phyloP scores from a whole-genome alignment of 1,284 basidiomycete species.

The Ceratobasidium sp. region DNA sequence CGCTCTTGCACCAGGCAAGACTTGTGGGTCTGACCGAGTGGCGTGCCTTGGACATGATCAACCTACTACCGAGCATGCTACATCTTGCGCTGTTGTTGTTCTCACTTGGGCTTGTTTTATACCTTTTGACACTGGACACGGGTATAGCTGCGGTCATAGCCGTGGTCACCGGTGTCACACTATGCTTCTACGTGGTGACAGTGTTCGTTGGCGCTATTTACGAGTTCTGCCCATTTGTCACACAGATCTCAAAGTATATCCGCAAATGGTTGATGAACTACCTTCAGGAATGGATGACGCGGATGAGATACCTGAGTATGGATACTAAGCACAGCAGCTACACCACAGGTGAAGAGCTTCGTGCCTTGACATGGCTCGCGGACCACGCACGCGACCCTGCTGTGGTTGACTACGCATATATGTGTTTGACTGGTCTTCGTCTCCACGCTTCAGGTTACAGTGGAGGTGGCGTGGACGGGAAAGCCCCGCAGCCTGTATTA shows the following conservation, averaged over 20 bases:
- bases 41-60: background rate
- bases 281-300: too few species aligned
- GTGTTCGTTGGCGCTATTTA: background rate
- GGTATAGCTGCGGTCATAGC: conserved; percentile 1
- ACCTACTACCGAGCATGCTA: too few species aligned
- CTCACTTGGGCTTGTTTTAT: too few species aligned
- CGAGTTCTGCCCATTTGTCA: conserved; percentile 15
- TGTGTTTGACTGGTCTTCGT: background rate
- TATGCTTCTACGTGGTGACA: conserved; percentile 3
- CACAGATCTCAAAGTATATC: conserved; percentile 25
- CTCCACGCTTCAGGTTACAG: background rate
- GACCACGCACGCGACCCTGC: conserved; percentile 3
- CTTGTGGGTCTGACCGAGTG: background rate
- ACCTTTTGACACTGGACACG: background rate
- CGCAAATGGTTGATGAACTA: background rate
- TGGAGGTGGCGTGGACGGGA: too few species aligned
- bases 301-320: background rate
- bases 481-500: too few species aligned
- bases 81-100: too few species aligned
- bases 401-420: conserved; percentile 1
- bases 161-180: background rate
- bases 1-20: background rate
- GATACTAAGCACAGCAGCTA: background rate
- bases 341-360: background rate
- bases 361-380: conserved; percentile 1